Evolutionary conservation across 805 yeast species (phyloP).

Genomic region (Alloascoidea africana): DNA sequence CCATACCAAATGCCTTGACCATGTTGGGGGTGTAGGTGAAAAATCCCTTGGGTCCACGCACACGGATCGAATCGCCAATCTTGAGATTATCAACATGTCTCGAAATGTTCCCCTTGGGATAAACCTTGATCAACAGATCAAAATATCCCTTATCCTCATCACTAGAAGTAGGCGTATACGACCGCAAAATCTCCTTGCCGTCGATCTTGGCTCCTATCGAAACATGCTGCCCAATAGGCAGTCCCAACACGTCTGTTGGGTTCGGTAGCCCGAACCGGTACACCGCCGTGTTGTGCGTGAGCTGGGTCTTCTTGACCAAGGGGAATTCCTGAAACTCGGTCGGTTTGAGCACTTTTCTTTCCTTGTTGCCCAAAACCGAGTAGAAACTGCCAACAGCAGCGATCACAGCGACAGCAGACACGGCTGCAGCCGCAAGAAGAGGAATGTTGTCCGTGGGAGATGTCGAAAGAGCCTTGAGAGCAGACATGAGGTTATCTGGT

Average conservation of each 20-base stretch:
- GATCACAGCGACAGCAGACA: slow-evolving; percentile 1
- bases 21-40: slow-evolving; percentile 73
- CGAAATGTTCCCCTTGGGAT: slow-evolving; percentile 77
- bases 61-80: slow-evolving; percentile 64
- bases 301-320: slow-evolving; percentile 55
- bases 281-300: slow-evolving; percentile 69
- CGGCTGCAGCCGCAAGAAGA: slow-evolving; percentile 1
- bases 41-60: slow-evolving; percentile 86
- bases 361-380: background rate
- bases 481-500: too few relatives aligned
- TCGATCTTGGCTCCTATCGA: slow-evolving; percentile 60
- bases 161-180: slow-evolving; percentile 81
- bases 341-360: slow-evolving; percentile 34
- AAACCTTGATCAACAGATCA: slow-evolving; percentile 66
- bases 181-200: slow-evolving; percentile 70
- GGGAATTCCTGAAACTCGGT: slow-evolving; percentile 68
- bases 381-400: background rate
- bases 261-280: slow-evolving; percentile 76
- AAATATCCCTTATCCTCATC: slow-evolving; percentile 61
- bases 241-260: slow-evolving; percentile 59
- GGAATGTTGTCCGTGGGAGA: background rate
- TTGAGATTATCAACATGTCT: slow-evolving; percentile 53
- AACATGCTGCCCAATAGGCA: slow-evolving; percentile 92
- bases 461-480: too few relatives aligned
- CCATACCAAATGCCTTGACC: slow-evolving; percentile 65